Conservation (phyloP, 176 grass and related monocot genomes). For the Guadua angustifolia region DNA sequence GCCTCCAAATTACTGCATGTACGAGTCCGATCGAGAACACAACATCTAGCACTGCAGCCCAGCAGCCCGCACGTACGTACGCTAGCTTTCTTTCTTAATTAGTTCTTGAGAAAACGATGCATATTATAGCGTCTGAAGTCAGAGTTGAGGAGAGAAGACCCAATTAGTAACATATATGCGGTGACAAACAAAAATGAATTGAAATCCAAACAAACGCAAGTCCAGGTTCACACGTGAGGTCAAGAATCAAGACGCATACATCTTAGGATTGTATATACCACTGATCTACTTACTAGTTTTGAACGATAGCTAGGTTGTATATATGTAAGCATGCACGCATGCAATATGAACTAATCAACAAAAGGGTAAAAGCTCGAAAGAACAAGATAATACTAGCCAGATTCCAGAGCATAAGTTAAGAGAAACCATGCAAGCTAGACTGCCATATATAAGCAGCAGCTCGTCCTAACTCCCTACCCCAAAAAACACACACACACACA, state of each 20-base stretch:
- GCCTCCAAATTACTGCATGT: slow-evolving; percentile 43
- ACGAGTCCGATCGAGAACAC: not conserved
- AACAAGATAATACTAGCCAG: slow-evolving; percentile 26
- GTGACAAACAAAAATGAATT: not conserved
- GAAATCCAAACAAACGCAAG: not conserved
- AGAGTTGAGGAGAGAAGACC: not conserved
- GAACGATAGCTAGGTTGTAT: not conserved
- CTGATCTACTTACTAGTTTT: not conserved
- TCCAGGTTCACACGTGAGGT: not conserved
- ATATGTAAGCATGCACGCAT: slow-evolving; percentile 42
- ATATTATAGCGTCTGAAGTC: too few species aligned
- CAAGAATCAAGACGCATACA: not conserved
- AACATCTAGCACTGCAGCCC: too few species aligned
- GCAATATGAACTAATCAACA: slow-evolving; percentile 15
- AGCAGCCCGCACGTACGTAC: too few species aligned
- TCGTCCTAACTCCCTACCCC: not conserved
- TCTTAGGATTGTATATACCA: not conserved
- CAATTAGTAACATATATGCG: not conserved
- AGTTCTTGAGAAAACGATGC: not conserved
- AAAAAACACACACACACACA: not conserved
- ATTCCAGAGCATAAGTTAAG: slow-evolving; percentile 35
- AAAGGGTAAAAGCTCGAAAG: not conserved
- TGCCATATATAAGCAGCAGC: slow-evolving; percentile 22
- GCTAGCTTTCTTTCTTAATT: not conserved
- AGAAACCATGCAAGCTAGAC: slow-evolving; percentile 31